Evolutionary conservation across 129 eudicot species (phyloP).

Genomic region (Pseudognaphalium luteoalbum): DNA sequence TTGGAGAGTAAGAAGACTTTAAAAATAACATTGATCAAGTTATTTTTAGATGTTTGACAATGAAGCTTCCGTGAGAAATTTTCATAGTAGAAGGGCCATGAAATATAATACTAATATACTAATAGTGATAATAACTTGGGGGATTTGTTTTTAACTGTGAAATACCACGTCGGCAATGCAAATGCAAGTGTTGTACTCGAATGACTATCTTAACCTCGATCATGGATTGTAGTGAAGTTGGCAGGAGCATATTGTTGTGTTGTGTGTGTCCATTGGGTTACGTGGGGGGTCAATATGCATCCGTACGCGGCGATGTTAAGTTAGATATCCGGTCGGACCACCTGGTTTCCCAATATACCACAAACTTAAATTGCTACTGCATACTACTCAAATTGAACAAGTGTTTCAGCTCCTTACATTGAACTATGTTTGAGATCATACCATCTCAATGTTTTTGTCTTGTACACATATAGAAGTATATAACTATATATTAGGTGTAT

Average conservation of each 20-base stretch:
- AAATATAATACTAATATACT: neutral
- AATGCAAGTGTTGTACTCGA: neutral
- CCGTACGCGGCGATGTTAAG: constrained; percentile 23
- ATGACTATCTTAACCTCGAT: neutral
- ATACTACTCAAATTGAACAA: neutral
- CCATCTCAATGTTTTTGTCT: no score
- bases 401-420: no score
- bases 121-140: neutral
- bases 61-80: no score
- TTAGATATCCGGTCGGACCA: neutral
- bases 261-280: constrained; percentile 17
- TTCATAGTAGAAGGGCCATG: neutral
- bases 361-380: neutral
- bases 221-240: neutral
- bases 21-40: no score
- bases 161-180: constrained; percentile 5
- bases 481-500: no score
- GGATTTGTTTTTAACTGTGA: neutral
- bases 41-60: no score
- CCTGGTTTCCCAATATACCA: neutral
- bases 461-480: no score
- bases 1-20: no score
- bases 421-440: no score
- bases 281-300: constrained; percentile 17
- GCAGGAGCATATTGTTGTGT: neutral